phyloP scores from a whole-genome alignment of 257 asterid species.

The Solanum ossicruentum region DNA sequence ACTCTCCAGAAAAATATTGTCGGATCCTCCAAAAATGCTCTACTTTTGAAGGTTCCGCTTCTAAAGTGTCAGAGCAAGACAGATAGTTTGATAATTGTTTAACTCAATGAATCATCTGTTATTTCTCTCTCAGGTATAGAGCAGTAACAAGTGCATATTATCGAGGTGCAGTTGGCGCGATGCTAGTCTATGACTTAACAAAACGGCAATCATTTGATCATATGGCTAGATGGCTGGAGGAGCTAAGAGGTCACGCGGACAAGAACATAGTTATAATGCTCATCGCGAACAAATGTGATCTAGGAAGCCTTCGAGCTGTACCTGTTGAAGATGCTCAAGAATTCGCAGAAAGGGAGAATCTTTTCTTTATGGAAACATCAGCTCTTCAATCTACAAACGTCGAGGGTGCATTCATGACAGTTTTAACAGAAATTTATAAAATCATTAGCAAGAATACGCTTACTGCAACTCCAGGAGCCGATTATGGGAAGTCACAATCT shows the following conservation, averaged over 20 bases:
- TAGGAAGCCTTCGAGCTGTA: slow-evolving; percentile 68
- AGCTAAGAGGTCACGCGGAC: slow-evolving; percentile 76
- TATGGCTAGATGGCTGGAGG: slow-evolving; percentile 89
- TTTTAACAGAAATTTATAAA: slow-evolving; percentile 46
- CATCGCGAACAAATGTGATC: slow-evolving; percentile 61
- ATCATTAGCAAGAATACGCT: slow-evolving; percentile 64
- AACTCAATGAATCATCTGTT: not conserved
- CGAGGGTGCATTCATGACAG: slow-evolving; percentile 52
- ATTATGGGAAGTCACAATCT: slow-evolving; percentile 32
- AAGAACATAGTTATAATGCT: slow-evolving; percentile 78
- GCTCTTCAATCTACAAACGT: slow-evolving; percentile 75
- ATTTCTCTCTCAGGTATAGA: slow-evolving; percentile 35
- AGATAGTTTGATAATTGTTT: not conserved
- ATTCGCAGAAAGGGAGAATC: slow-evolving; percentile 75
- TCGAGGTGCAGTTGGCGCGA: slow-evolving; percentile 86
- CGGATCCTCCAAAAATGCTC: not conserved
- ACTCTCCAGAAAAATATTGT: accelerated
- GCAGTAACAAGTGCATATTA: slow-evolving; percentile 88
- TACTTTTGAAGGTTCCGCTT: not conserved
- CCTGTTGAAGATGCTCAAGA: slow-evolving; percentile 81
- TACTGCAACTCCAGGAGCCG: slow-evolving; percentile 17
- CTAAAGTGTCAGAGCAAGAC: not conserved
- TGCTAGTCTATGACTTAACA: slow-evolving; percentile 68
- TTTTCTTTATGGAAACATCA: slow-evolving; percentile 83
- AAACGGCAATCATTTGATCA: slow-evolving; percentile 81